These are phyloP conservation scores for Suillus subaureus DNA, from an alignment of 768 basidiomycete species.

Conservation along the genomic window DNA sequence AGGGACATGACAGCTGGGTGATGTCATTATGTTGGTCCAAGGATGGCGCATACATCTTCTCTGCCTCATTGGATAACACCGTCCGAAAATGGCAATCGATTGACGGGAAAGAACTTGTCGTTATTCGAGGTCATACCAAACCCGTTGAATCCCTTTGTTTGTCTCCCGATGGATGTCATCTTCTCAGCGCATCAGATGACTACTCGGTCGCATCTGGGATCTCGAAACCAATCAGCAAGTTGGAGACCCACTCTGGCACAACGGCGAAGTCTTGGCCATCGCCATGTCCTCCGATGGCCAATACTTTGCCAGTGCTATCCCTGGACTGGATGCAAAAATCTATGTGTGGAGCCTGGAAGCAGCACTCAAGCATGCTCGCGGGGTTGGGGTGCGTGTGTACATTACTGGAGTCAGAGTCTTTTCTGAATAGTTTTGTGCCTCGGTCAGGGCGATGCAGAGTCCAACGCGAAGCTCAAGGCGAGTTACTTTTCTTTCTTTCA, in stretches of 20 bases:
- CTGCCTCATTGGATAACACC: neutral
- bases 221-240: neutral
- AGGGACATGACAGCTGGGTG: neutral
- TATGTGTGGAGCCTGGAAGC: slow-evolving; percentile 78
- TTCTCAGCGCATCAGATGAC: neutral
- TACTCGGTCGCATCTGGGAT: slow-evolving; percentile 5
- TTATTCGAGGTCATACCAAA: neutral
- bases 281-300: slow-evolving; percentile 81
- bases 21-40: neutral
- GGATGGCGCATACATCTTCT: slow-evolving; percentile 1
- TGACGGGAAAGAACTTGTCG: neutral
- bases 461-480: neutral
- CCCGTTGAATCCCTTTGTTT: neutral
- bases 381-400: neutral
- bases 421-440: neutral
- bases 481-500: neutral
- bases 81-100: neutral
- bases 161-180: neutral
- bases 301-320: slow-evolving; percentile 67
- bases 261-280: slow-evolving; percentile 73
- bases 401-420: neutral
- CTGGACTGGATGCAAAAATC: slow-evolving; percentile 70
- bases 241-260: slow-evolving; percentile 63
- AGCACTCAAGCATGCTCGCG: neutral
- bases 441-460: neutral